Conservation (phyloP, 2,329 filamentous ascomycete genomes). For the Tympanopsis confertula region DNA sequence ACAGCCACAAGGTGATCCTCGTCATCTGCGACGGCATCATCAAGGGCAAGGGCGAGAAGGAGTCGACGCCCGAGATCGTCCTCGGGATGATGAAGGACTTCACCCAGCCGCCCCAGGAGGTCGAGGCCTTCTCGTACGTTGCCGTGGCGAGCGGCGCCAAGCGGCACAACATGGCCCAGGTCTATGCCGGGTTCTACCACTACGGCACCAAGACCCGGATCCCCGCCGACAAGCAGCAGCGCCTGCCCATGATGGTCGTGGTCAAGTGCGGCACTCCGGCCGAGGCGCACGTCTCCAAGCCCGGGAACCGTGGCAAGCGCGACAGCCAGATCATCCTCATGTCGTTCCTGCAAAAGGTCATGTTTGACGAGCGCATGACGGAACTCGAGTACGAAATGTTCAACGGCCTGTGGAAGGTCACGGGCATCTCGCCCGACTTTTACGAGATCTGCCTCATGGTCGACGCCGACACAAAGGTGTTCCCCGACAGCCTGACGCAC, state of each 20-base stretch:
- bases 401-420: slow-evolving; percentile 97
- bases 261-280: slow-evolving; percentile 93
- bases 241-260: slow-evolving; percentile 92
- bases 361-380: slow-evolving; percentile 99
- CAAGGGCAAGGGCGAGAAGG: slow-evolving; percentile 80
- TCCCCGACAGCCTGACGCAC: slow-evolving; percentile 94
- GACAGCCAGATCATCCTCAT: slow-evolving; percentile 98
- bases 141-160: slow-evolving; percentile 92
- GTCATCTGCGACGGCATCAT: slow-evolving; percentile 96
- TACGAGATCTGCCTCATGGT: slow-evolving; percentile 99
- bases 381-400: slow-evolving; percentile 99
- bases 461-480: slow-evolving; percentile 97
- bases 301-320: slow-evolving; percentile 94
- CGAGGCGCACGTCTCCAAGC: slow-evolving; percentile 70
- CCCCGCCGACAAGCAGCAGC: slow-evolving; percentile 77
- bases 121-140: slow-evolving; percentile 86
- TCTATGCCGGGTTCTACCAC: slow-evolving; percentile 96
- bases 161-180: slow-evolving; percentile 98
- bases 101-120: slow-evolving; percentile 66
- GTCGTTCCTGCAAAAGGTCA: slow-evolving; percentile 98
- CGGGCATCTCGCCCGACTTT: slow-evolving; percentile 93
- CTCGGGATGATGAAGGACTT: slow-evolving; percentile 92
- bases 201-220: slow-evolving; percentile 76
- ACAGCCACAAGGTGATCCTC: slow-evolving; percentile 95
- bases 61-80: slow-evolving; percentile 81